phyloP scores from a whole-genome alignment of 2,329 filamentous ascomycete genomes.

The Fusarium ambrosium region DNA sequence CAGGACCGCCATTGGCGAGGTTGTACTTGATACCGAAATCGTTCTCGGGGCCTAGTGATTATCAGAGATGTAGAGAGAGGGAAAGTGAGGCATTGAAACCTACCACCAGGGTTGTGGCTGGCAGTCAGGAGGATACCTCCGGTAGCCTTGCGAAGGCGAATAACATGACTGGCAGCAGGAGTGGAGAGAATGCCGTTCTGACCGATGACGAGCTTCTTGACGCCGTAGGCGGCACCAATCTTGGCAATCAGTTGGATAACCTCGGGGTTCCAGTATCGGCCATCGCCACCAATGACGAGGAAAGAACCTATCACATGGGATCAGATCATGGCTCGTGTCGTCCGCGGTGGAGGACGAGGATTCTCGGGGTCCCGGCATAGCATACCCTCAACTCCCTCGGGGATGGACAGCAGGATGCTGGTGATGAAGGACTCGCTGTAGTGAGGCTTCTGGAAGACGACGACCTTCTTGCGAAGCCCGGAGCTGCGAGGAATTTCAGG shows the following conservation, averaged over 20 bases:
- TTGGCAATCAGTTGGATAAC: conserved; percentile 97
- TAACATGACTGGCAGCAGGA: conserved; percentile 94
- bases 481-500: conserved; percentile 70
- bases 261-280: conserved; percentile 96
- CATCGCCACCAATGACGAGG: conserved; percentile 97
- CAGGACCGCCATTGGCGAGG: conserved; percentile 93
- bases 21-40: conserved; percentile 99
- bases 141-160: conserved; percentile 93
- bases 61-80: not conserved
- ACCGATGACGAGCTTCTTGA: conserved; percentile 98
- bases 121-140: conserved; percentile 97
- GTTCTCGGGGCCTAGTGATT: conserved; percentile 79
- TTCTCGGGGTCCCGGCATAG: conserved; percentile 49
- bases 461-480: conserved; percentile 98
- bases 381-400: conserved; percentile 86
- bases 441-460: conserved; percentile 93
- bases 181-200: conserved; percentile 97
- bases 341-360: not conserved
- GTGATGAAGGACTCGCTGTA: conserved; percentile 97
- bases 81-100: conserved; percentile 48
- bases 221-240: conserved; percentile 95
- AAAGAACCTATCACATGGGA: conserved; percentile 68
- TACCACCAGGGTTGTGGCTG: conserved; percentile 98
- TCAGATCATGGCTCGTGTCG: conserved; percentile 34
- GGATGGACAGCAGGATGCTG: conserved; percentile 95